Conservation (phyloP, 768 basidiomycete genomes). For the Leccinum disarticulatum region DNA sequence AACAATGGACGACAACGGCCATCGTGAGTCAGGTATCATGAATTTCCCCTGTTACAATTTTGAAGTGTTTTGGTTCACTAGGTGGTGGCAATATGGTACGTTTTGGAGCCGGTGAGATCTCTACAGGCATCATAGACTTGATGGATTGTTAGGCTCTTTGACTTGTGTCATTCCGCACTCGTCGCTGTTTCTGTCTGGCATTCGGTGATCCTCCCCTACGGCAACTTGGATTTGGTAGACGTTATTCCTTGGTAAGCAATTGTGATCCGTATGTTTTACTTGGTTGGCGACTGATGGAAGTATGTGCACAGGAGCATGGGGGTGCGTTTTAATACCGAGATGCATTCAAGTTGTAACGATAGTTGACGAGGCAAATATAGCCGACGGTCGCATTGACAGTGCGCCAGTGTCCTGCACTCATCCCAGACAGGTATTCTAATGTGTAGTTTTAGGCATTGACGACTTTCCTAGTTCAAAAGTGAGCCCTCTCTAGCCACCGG, state of each 20-base stretch:
- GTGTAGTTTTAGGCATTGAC: constrained; percentile 17
- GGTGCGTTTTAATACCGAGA: constrained; percentile 10
- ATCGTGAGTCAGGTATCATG: constrained; percentile 14
- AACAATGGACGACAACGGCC: constrained; percentile 17
- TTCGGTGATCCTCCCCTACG: constrained; percentile 22
- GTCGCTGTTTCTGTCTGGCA: constrained; percentile 25
- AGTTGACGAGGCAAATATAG: constrained; percentile 9
- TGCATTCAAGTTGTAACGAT: background rate
- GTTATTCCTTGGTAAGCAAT: constrained; percentile 25
- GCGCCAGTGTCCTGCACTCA: background rate
- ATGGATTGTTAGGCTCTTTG: constrained; percentile 18
- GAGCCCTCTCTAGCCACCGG: background rate
- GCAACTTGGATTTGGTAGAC: constrained; percentile 10
- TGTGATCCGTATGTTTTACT: background rate
- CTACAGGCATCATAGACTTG: background rate
- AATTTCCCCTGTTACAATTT: background rate
- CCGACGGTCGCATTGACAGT: constrained; percentile 24
- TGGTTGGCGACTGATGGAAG: background rate
- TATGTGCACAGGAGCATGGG: constrained; percentile 23
- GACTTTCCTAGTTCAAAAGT: constrained; percentile 27
- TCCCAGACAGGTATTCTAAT: background rate
- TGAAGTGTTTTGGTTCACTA: background rate
- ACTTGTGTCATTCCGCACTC: constrained; percentile 26
- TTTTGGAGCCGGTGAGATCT: background rate
- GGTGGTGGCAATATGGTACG: constrained; percentile 25